Evolutionary conservation across 2,329 filamentous ascomycete genomes (phyloP).

Genomic region (Aureobasidium sp.): DNA sequence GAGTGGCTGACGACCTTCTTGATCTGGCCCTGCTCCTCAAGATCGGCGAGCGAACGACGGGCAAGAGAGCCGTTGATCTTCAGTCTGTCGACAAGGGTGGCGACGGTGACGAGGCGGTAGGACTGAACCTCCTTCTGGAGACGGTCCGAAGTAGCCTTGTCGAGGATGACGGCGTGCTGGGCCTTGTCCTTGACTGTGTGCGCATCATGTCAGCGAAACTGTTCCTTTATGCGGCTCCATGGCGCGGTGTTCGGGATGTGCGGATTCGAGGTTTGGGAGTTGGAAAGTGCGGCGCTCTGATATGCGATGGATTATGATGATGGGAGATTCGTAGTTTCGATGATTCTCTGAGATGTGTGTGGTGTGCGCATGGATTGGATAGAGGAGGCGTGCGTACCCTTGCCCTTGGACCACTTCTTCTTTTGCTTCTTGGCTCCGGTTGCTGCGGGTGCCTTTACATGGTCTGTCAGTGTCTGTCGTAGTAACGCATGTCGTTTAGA

Average conservation of each 20-base stretch:
- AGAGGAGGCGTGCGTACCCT: conserved; percentile 24
- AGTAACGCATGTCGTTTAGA: background rate
- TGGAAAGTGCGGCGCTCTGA: background rate
- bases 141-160: conserved; percentile 96
- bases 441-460: conserved; percentile 41
- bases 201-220: conserved; percentile 18
- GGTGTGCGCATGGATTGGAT: conserved; percentile 7
- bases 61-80: conserved; percentile 99
- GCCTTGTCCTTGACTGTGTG: conserved; percentile 98
- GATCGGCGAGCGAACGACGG: conserved; percentile 76
- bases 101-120: conserved; percentile 98
- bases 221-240: background rate
- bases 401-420: conserved; percentile 66
- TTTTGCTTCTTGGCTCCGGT: conserved; percentile 71
- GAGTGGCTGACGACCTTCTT: conserved; percentile 95
- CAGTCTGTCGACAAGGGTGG: conserved; percentile 96
- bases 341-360: background rate
- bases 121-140: conserved; percentile 99
- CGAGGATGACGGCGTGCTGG: conserved; percentile 97
- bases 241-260: conserved; percentile 6
- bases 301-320: conserved; percentile 6
- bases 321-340: background rate
- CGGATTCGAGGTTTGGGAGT: background rate
- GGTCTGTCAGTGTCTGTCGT: conserved; percentile 6
- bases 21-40: conserved; percentile 98